Evolutionary conservation across 176 grass and related monocot genomes (phyloP).

Genomic region (Carex scoparia): DNA sequence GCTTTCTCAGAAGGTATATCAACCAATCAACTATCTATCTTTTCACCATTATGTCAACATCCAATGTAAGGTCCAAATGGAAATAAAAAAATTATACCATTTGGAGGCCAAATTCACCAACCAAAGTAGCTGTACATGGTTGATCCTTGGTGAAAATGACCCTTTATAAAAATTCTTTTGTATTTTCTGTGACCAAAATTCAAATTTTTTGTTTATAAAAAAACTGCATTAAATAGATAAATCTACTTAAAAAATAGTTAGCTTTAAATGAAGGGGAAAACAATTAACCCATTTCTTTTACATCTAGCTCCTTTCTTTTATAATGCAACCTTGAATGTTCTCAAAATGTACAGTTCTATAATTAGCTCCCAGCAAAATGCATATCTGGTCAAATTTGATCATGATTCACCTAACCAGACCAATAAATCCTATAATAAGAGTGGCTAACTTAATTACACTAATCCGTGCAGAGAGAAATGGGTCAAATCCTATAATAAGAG

Average conservation of each 20-base stretch:
- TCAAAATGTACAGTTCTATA: neutral
- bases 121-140: neutral
- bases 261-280: neutral
- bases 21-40: neutral
- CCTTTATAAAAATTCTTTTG: neutral
- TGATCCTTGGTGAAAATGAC: slow-evolving; percentile 22
- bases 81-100: neutral
- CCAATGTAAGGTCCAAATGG: neutral
- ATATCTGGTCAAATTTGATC: neutral
- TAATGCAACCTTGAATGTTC: neutral
- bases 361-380: neutral
- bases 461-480: too few species aligned
- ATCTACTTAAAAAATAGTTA: neutral
- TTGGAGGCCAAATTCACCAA: slow-evolving; percentile 26
- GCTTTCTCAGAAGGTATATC: neutral
- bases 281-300: neutral
- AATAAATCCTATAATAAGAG: neutral
- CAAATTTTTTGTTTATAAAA: neutral
- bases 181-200: neutral
- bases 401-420: neutral
- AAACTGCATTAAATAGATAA: neutral
- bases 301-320: neutral
- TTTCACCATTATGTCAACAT: neutral
- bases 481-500: too few species aligned
- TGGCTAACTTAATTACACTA: neutral